Base-by-base conservation (phyloP, 176 grass and related monocot genomes). In the Areca catechu region DNA sequence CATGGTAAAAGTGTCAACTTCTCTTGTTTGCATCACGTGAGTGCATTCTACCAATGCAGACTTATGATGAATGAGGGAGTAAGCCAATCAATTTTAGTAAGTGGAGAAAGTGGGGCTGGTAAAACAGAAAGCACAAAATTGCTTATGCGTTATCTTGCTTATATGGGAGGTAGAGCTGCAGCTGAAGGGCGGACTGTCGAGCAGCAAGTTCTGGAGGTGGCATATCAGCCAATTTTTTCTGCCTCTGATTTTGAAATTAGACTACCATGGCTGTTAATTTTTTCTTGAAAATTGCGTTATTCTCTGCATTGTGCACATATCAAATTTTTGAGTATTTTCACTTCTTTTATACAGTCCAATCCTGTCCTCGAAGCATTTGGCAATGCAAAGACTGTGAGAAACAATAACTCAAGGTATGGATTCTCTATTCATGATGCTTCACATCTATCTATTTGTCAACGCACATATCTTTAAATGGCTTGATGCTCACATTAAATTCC, bases 291-390 rank as follows among this genome's bases (percentile, higher is more conserved):
- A 12, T 43, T 43, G 34, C 9, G 0, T 12, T 43, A 43, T 43
- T 43, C 34, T 43, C 34, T 43, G 1, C 34, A 12, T 14, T 43
- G 1, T 43, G 1, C 34, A 43, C 9, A 2, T 43, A 12, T 12
- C 34, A 29, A 29, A 29, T 29, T 29, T 43, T 43, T 3, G 14
- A 10, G 34, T 43, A 43, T 10, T 2, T 43, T 43, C 56, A 53
- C 71, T 83, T 69, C 48, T 69, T 80, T 80, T 34, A 70, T 56
- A 66, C 73, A 92, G 88, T 92, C 88, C 57, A 92, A 92, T 73
- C 88, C 88, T 71, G 88, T 92, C 67, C 88, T 92, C 25, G 88
- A 92, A 81, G 88, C 88, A 74, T 92, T 92, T 80, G 88, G 88
- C 73, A 92, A 92, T 67, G 88, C 88, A 58, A 92, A 92, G 72